These are phyloP conservation scores for Austroboletus sp. DNA, from an alignment of 1,284 basidiomycete genomes.

Conservation along the genomic window DNA sequence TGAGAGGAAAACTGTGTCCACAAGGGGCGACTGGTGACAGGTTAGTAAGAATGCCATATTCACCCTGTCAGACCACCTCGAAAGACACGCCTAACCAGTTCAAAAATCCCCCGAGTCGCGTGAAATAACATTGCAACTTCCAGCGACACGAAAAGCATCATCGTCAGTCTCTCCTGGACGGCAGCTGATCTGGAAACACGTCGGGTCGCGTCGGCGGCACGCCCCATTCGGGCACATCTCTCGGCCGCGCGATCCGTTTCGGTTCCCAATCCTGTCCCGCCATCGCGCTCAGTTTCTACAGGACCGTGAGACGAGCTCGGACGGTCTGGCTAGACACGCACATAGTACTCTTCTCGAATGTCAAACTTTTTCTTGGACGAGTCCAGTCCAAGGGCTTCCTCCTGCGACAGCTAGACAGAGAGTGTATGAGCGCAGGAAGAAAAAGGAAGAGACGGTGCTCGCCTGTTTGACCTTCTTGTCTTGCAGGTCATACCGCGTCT, in stretches of 20 bases:
- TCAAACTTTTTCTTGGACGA: constrained; percentile 83
- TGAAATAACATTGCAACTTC: too few species aligned
- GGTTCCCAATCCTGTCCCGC: constrained; percentile 78
- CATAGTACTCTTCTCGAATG: constrained; percentile 92
- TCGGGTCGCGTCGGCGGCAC: constrained; percentile 51
- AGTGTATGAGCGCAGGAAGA: background rate
- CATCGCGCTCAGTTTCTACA: constrained; percentile 58
- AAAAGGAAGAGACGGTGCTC: constrained; percentile 17
- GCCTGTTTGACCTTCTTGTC: constrained; percentile 73
- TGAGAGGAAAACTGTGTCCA: too few species aligned
- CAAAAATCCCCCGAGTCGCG: too few species aligned
- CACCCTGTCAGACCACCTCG: too few species aligned
- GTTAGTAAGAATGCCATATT: too few species aligned
- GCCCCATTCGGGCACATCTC: constrained; percentile 84
- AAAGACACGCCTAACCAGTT: too few species aligned
- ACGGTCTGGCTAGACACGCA: constrained; percentile 41
- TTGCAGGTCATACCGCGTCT: constrained; percentile 86
- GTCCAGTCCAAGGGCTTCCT: constrained; percentile 78
- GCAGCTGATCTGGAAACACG: constrained; percentile 24
- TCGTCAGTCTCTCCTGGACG: background rate
- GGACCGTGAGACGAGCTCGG: constrained; percentile 4
- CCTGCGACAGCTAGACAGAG: constrained; percentile 56
- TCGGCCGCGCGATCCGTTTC: constrained; percentile 77
- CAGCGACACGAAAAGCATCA: too few species aligned
- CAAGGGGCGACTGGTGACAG: too few species aligned